phyloP scores from a whole-genome alignment of 2,329 filamentous ascomycete species.

The Ophiocordyceps camponoti-floridani region DNA sequence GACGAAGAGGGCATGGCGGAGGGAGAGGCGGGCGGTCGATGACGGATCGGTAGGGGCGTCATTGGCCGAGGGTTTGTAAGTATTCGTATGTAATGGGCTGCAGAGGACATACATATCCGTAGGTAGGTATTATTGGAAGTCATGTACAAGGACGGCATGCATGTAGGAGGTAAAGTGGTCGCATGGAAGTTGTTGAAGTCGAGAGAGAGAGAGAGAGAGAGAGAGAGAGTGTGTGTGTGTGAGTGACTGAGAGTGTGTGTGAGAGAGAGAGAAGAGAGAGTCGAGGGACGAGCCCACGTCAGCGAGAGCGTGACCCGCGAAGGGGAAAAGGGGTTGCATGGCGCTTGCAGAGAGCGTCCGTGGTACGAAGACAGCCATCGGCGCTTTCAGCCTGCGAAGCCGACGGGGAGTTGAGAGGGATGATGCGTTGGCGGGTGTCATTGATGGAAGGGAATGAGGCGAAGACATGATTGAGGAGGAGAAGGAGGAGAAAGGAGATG shows the following conservation, averaged over 20 bases:
- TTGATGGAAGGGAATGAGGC: not conserved
- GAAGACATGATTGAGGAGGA: too few relatives aligned
- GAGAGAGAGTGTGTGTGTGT: too few relatives aligned
- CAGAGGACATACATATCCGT: not conserved
- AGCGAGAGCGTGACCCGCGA: too few relatives aligned
- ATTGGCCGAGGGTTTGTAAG: not conserved
- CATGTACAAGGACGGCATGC: not conserved
- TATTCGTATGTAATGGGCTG: too few relatives aligned
- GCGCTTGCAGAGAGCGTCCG: not conserved
- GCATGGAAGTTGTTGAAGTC: too few relatives aligned
- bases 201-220: too few relatives aligned
- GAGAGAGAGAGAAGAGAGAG: not conserved
- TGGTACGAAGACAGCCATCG: not conserved
- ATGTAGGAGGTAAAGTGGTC: not conserved
- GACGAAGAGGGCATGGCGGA: not conserved
- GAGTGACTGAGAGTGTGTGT: too few relatives aligned
- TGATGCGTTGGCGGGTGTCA: not conserved
- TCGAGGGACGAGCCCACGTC: not conserved
- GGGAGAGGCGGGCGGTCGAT: not conserved
- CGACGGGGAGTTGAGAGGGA: not conserved
- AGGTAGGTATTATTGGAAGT: too few relatives aligned
- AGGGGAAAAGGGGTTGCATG: not conserved
- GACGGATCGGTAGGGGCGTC: not conserved
- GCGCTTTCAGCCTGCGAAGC: slow-evolving; percentile 1
- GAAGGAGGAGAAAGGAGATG: not conserved